A percentile compares a stretch with the other conserved stretches of the same genome.
Conservation (phyloP, 768 basidiomycete genomes). For the Guyanaporus albipodus region DNA sequence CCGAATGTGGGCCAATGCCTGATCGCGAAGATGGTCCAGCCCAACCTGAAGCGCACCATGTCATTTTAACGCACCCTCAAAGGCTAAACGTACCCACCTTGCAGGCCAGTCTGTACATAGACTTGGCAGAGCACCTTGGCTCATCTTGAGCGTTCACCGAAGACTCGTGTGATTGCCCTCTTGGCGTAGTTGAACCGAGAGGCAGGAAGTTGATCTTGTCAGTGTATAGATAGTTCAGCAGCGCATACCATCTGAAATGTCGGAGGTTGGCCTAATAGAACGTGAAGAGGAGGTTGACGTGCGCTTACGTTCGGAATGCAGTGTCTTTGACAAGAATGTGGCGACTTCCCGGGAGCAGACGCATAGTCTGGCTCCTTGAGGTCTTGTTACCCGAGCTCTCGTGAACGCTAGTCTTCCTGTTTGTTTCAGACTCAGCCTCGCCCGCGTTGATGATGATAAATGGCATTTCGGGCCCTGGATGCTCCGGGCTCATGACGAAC, state of each 20-base stretch:
- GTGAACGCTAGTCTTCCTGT: background rate
- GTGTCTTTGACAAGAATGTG: too few relatives aligned
- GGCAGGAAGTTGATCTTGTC: slow-evolving; percentile 31
- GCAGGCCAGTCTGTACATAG: too few relatives aligned
- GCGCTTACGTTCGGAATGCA: slow-evolving; percentile 25
- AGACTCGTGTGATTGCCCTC: background rate
- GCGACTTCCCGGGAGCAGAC: slow-evolving; percentile 13
- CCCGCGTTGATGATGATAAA: background rate
- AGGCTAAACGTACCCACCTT: too few relatives aligned
- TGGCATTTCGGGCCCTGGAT: slow-evolving; percentile 1
- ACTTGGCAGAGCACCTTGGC: too few relatives aligned
- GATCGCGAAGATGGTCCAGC: too few relatives aligned
- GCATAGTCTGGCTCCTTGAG: background rate
- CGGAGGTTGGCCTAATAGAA: background rate
- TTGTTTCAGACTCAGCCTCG: background rate
- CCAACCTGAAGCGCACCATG: too few relatives aligned
- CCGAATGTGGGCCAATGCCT: background rate
- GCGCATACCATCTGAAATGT: slow-evolving; percentile 34
- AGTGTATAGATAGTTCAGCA: slow-evolving; percentile 41
- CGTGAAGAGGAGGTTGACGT: too few relatives aligned
- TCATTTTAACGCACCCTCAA: too few relatives aligned
- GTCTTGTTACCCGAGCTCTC: background rate
- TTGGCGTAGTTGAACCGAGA: slow-evolving; percentile 17
- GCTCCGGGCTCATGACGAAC: slow-evolving; percentile 15
- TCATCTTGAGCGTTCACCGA: background rate